These are phyloP conservation scores for Sclerotinia sclerotiorum DNA, from an alignment of 2,329 filamentous ascomycete species.

Conservation along the genomic window DNA sequence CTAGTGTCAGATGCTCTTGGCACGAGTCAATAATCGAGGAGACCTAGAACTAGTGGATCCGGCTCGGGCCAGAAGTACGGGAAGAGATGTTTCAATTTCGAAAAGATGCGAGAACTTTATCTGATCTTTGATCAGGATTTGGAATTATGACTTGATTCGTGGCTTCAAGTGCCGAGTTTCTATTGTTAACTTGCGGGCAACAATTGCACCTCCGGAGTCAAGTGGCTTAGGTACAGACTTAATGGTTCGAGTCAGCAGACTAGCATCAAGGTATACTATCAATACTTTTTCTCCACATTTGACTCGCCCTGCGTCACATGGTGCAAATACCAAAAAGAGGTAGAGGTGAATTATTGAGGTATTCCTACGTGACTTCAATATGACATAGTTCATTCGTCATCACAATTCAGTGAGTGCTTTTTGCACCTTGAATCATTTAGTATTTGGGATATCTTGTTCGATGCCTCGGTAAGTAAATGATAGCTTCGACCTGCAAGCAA, in stretches of 20 bases:
- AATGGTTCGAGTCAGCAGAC: constrained; percentile 4
- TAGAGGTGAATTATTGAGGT: neutral
- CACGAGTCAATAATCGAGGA: constrained; percentile 15
- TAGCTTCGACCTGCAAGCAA: neutral
- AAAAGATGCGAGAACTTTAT: neutral
- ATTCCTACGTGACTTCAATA: neutral
- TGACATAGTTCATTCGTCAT: constrained; percentile 3
- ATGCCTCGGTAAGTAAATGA: neutral
- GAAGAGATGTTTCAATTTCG: neutral
- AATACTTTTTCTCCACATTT: constrained; percentile 1
- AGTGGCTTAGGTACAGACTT: constrained; percentile 1
- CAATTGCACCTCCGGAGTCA: neutral
- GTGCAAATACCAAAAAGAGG: neutral
- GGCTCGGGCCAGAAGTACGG: neutral
- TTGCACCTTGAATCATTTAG: neutral
- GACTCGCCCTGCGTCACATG: neutral
- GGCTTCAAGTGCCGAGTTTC: neutral
- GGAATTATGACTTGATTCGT: neutral
- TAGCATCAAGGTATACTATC: neutral
- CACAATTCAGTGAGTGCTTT: no score
- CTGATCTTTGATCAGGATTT: neutral
- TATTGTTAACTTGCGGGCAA: neutral
- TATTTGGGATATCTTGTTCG: neutral
- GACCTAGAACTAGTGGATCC: neutral
- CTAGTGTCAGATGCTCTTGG: constrained; percentile 20